Conservation (phyloP, 2,329 filamentous ascomycete genomes). For the Aspergillus alliaceus region DNA sequence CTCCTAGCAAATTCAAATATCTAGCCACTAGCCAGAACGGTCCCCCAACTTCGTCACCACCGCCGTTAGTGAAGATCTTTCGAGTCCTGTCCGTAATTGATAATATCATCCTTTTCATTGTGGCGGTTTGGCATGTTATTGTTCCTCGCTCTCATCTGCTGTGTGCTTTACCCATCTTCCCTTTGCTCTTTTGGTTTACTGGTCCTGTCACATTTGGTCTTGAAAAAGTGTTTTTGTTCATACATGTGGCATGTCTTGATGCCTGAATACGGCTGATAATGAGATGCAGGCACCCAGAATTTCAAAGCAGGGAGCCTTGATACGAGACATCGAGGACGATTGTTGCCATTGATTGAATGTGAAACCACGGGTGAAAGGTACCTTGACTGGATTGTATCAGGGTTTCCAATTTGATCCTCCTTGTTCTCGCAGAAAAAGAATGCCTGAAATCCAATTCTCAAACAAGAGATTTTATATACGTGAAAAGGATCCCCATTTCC, state of each 20-base stretch:
- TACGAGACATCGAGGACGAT: neutral
- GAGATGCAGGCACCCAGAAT: neutral
- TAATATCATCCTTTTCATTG: conserved; percentile 8
- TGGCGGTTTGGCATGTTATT: neutral
- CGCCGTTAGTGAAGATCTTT: conserved; percentile 5
- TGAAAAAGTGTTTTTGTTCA: neutral
- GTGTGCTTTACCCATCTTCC: conserved; percentile 4
- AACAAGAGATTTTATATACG: neutral
- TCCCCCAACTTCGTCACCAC: conserved; percentile 7
- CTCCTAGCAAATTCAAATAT: conserved; percentile 34
- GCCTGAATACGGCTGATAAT: neutral
- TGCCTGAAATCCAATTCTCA: neutral
- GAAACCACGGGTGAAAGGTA: neutral
- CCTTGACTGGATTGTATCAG: neutral
- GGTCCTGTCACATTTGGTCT: neutral
- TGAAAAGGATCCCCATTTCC: neutral
- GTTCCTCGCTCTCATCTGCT: neutral
- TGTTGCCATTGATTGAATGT: neutral
- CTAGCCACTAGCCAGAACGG: conserved; percentile 24
- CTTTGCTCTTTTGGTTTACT: neutral
- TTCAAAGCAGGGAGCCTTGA: neutral
- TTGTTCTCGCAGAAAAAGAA: neutral
- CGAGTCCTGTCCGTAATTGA: conserved; percentile 19
- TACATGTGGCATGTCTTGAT: neutral
- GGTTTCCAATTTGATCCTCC: neutral